Base-by-base conservation (phyloP, 1,284 basidiomycete genomes). In the Papiliotrema nemorosa region DNA sequence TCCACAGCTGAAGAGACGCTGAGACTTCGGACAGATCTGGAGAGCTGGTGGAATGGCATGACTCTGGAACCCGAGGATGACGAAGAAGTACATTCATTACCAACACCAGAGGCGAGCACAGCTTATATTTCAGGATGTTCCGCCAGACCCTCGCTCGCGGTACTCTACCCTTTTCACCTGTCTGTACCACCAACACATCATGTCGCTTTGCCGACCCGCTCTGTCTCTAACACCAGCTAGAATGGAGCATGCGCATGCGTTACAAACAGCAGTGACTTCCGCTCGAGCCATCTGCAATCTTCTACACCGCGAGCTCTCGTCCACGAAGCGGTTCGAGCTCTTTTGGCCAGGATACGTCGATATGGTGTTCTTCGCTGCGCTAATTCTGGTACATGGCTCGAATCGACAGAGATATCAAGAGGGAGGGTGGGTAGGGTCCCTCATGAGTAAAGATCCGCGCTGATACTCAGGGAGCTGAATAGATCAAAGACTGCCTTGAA, bases 281-380 rank as follows among this genome's bases (percentile, higher is more conserved):
- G 59, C 55, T 3, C 54, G 57, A 14, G 42, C 45, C 16, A 59
- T 61, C n/a, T 50, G 51, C 16, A 24, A 52, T 5, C 50, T 44
- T 7, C 50, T 59, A 5, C 20, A 44, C 5, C 39, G 38, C 20
- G 50, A 41, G 2, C 43, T 60, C 9, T 35, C 31, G 5, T 33
- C 33, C n/a, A 44, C 50, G 14, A 42, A 33, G n/a, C n/a, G n/a
- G 10, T 25, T 44, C 16, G 40, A 54, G 18, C 18, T 53, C 1
- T 45, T 49, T 20, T 63, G 61, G 61, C 61, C 61, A 2, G 61
- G 59, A 10, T 63, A 57, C 21, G 59, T 59, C 10, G 61, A 63
- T 44, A 61, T 59, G 57, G 54, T 57, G 1, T 61, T 60, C 49
- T 55, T 60, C 22, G 45, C 53, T n/a, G 40, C 50, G 14, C 34